Conservation (phyloP, 73 alveolate genomes). For the Paramecium tetraurelia region DNA sequence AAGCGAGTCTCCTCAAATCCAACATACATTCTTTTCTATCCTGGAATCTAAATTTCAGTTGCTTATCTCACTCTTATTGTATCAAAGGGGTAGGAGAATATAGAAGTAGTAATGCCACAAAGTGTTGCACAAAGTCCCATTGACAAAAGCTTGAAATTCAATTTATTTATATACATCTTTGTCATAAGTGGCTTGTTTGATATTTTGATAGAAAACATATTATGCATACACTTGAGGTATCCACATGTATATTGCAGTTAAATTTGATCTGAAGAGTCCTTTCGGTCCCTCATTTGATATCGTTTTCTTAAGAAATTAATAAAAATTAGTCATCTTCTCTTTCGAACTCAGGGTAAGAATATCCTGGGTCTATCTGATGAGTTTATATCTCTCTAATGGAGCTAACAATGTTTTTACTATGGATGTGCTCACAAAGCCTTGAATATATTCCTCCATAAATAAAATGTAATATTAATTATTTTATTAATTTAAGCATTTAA, state of each 20-base stretch:
- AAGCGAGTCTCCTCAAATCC: neutral
- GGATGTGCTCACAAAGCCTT: neutral
- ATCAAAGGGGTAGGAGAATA: conserved; percentile 21
- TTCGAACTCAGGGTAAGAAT: neutral
- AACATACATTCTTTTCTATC: neutral
- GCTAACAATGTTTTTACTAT: neutral
- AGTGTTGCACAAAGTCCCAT: neutral
- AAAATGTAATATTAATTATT: neutral
- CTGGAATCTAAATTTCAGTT: neutral
- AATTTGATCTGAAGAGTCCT: neutral
- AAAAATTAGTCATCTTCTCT: conserved; percentile 34
- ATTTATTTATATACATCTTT: neutral
- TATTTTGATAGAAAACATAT: neutral
- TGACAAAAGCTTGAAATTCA: neutral
- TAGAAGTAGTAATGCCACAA: neutral
- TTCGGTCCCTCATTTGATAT: neutral
- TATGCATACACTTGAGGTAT: neutral
- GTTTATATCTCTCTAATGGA: conserved; percentile 42
- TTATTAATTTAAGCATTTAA: neutral
- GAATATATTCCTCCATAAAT: neutral
- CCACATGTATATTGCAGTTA: conserved; percentile 37
- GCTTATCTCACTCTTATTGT: conserved; percentile 44
- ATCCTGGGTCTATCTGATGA: conserved; percentile 20
- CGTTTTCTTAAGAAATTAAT: neutral
- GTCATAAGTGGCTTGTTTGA: neutral